Conservation (phyloP, 169 alveolate species). For the Besnoitia besnoiti region DNA sequence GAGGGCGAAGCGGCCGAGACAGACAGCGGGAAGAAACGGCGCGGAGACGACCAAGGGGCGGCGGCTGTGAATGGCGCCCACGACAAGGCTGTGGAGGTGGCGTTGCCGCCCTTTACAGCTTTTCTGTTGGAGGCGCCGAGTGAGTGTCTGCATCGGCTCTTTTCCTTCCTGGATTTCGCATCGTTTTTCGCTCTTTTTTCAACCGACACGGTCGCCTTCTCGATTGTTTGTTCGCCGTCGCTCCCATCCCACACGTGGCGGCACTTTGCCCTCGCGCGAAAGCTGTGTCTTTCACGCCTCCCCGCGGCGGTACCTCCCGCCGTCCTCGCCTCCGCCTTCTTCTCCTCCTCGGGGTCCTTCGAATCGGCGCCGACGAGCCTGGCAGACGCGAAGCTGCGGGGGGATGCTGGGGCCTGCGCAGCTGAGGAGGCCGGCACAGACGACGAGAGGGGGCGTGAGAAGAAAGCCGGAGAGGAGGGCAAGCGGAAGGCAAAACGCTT, state of each 20-base stretch:
- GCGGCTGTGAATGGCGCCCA: not conserved
- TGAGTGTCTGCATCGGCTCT: not conserved
- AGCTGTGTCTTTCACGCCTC: not conserved
- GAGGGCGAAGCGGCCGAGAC: not conserved
- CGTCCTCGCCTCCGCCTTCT: not conserved
- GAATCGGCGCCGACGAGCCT: too few species aligned
- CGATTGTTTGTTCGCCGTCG: not conserved
- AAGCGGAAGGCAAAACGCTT: not conserved
- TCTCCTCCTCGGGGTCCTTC: too few species aligned
- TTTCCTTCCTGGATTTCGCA: not conserved
- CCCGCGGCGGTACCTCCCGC: not conserved
- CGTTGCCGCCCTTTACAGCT: not conserved
- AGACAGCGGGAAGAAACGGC: not conserved
- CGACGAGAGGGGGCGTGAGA: not conserved
- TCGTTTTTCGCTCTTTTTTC: not conserved
- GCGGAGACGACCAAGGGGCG: not conserved
- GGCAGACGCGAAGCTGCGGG: not conserved
- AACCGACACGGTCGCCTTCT: not conserved
- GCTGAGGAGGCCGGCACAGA: not conserved
- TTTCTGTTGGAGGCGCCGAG: conserved; percentile 24
- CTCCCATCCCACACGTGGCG: not conserved
- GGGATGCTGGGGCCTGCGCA: not conserved
- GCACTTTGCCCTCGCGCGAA: not conserved
- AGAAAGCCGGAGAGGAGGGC: not conserved
- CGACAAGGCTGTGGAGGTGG: not conserved